Conservation (phyloP, 163 green algal species). For the Scenedesmus sp. region DNA sequence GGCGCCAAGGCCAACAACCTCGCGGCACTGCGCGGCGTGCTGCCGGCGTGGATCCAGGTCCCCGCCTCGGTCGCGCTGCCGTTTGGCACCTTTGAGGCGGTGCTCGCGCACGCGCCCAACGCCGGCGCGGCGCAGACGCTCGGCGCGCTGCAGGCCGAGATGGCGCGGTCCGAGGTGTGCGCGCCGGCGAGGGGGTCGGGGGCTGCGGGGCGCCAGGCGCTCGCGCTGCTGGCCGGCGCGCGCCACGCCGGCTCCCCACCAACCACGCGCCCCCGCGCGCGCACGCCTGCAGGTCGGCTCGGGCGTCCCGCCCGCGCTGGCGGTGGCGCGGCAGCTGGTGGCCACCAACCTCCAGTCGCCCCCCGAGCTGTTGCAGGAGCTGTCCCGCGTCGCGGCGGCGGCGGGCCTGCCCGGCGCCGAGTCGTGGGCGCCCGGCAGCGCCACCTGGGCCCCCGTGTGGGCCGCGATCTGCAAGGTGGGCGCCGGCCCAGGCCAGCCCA, state of each 20-base stretch:
- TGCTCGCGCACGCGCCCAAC: conserved; percentile 50
- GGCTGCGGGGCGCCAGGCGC: too few species aligned
- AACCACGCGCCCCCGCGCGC: too few species aligned
- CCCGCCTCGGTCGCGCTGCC: conserved; percentile 82
- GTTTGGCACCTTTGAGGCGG: conserved; percentile 88
- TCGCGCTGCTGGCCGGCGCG: too few species aligned
- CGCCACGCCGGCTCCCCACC: too few species aligned
- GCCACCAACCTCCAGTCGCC: background rate
- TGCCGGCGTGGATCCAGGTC: conserved; percentile 50
- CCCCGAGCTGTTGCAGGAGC: background rate
- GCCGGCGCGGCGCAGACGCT: background rate
- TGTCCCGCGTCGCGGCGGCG: background rate
- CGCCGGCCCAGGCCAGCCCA: too few species aligned
- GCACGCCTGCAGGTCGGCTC: too few species aligned
- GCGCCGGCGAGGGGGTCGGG: too few species aligned
- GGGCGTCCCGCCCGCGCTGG: background rate
- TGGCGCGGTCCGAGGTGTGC: conserved; percentile 10
- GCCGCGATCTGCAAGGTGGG: background rate
- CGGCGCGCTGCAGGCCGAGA: conserved; percentile 10
- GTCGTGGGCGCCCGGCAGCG: background rate
- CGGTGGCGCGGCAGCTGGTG: background rate
- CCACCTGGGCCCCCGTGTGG: background rate
- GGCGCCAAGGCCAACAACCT: conserved; percentile 37
- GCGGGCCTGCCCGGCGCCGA: background rate
- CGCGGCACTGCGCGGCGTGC: conserved; percentile 16